Conservation (phyloP, 306 rosid genomes). For the Cicer arietinum region DNA sequence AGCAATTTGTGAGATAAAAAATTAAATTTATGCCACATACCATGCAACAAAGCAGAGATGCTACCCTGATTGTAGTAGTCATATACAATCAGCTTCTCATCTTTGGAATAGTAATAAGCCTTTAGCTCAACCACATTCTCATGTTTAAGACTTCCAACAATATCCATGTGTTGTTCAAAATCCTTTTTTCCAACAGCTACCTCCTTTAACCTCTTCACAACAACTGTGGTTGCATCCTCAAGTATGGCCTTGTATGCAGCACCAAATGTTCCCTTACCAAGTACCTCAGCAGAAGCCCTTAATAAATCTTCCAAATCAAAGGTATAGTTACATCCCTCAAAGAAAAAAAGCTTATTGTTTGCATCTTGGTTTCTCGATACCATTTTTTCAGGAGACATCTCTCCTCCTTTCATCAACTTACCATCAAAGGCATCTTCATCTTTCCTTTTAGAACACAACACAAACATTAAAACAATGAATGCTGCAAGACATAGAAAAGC, state of each 20-base stretch:
- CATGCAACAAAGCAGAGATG: slow-evolving; percentile 76
- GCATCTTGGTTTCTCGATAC: slow-evolving; percentile 78
- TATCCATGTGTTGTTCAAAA: slow-evolving; percentile 85
- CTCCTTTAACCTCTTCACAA: slow-evolving; percentile 87
- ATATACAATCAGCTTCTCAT: slow-evolving; percentile 49
- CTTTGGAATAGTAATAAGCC: slow-evolving; percentile 59
- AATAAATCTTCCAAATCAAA: slow-evolving; percentile 93
- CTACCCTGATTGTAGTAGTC: slow-evolving; percentile 76
- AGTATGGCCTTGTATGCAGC: slow-evolving; percentile 79
- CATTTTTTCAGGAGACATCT: slow-evolving; percentile 81
- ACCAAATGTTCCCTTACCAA: slow-evolving; percentile 93
- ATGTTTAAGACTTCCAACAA: slow-evolving; percentile 77
- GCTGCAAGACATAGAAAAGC: slow-evolving; percentile 61
- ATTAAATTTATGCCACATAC: slow-evolving; percentile 50
- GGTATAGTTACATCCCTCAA: slow-evolving; percentile 78
- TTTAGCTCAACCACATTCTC: slow-evolving; percentile 86
- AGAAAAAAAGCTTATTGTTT: slow-evolving; percentile 72
- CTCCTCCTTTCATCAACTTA: slow-evolving; percentile 66
- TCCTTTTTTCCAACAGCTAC: slow-evolving; percentile 56
- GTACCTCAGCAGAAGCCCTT: slow-evolving; percentile 93
- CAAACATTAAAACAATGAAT: slow-evolving; percentile 55
- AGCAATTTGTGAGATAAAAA: not conserved
- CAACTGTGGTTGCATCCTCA: slow-evolving; percentile 82
- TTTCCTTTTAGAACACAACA: slow-evolving; percentile 64
- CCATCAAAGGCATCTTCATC: slow-evolving; percentile 51